A percentile compares a stretch with the other conserved stretches of the same genome.
Conservation (phyloP, 352 stramenopile species). For the Phytophthora colocasiae region DNA sequence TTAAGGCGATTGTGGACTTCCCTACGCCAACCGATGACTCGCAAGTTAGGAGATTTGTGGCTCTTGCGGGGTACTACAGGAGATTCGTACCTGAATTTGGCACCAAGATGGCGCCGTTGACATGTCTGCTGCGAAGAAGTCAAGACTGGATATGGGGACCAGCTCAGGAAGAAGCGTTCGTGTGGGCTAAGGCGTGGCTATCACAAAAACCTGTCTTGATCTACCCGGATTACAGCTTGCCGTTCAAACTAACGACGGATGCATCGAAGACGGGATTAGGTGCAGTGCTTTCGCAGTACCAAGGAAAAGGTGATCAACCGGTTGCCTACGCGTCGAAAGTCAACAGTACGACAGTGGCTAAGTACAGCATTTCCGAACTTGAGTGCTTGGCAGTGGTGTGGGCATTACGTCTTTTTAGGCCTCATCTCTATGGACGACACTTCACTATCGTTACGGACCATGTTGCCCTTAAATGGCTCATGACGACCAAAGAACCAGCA, state of each 20-base stretch:
- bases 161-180: slow-evolving; percentile 23
- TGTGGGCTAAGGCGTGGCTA: slow-evolving; percentile 20
- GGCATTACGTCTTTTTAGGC: slow-evolving; percentile 9
- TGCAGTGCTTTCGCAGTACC: slow-evolving; percentile 32
- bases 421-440: slow-evolving; percentile 24
- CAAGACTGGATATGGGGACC: slow-evolving; percentile 26
- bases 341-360: slow-evolving; percentile 18
- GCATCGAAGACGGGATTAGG: slow-evolving; percentile 23
- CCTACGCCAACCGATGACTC: slow-evolving; percentile 12
- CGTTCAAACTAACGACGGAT: slow-evolving; percentile 41
- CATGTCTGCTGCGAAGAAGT: slow-evolving; percentile 22
- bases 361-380: slow-evolving; percentile 34
- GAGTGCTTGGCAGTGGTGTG: slow-evolving; percentile 32
- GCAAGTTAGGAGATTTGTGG: slow-evolving; percentile 25
- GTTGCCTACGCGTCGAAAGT: slow-evolving; percentile 30
- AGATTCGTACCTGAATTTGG: slow-evolving; percentile 31
- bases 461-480: slow-evolving; percentile 8
- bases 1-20: slow-evolving; percentile 10
- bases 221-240: slow-evolving; percentile 34
- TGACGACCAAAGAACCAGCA: slow-evolving; percentile 11
- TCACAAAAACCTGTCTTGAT: slow-evolving; percentile 3
- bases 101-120: slow-evolving; percentile 21
- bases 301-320: slow-evolving; percentile 7
- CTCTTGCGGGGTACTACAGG: slow-evolving; percentile 35
- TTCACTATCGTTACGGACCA: slow-evolving; percentile 37